Evolutionary conservation across 1,284 basidiomycete species (phyloP).

Genomic region (Sanghuangporus weigelae): DNA sequence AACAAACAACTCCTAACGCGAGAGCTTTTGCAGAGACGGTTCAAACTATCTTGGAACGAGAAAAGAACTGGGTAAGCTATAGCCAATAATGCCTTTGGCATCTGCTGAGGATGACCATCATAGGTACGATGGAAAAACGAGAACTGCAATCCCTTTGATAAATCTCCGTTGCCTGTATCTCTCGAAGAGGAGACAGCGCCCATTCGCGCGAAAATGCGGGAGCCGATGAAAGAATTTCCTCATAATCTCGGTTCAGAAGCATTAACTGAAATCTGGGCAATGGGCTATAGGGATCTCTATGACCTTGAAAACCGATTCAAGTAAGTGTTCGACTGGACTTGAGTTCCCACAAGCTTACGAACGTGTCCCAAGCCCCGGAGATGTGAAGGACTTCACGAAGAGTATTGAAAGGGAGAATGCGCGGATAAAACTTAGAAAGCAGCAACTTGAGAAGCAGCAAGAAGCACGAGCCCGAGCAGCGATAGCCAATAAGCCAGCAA

Average conservation of each 20-base stretch:
- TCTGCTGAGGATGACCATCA: not conserved
- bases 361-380: slow-evolving; percentile 45
- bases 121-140: slow-evolving; percentile 70
- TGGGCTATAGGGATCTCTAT: slow-evolving; percentile 60
- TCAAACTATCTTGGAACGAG: slow-evolving; percentile 63
- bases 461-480: slow-evolving; percentile 38
- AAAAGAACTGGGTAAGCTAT: slow-evolving; percentile 71
- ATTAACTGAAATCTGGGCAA: slow-evolving; percentile 74
- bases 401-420: slow-evolving; percentile 63
- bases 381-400: slow-evolving; percentile 66
- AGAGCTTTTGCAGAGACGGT: slow-evolving; percentile 71
- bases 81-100: not conserved
- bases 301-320: slow-evolving; percentile 63
- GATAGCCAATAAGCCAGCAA: slow-evolving; percentile 24
- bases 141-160: slow-evolving; percentile 70
- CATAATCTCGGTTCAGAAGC: slow-evolving; percentile 58
- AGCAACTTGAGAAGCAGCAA: slow-evolving; percentile 41
- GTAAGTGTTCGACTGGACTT: slow-evolving; percentile 35
- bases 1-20: slow-evolving; percentile 69
- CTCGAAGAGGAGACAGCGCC: slow-evolving; percentile 46
- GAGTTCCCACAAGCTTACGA: slow-evolving; percentile 10
- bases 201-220: slow-evolving; percentile 45
- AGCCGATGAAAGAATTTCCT: slow-evolving; percentile 52
- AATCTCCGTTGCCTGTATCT: slow-evolving; percentile 47
- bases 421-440: slow-evolving; percentile 56